Evolutionary conservation across 495 filamentous ascomycete genomes (phyloP).

Genomic region (Glutinoglossum americanum): DNA sequence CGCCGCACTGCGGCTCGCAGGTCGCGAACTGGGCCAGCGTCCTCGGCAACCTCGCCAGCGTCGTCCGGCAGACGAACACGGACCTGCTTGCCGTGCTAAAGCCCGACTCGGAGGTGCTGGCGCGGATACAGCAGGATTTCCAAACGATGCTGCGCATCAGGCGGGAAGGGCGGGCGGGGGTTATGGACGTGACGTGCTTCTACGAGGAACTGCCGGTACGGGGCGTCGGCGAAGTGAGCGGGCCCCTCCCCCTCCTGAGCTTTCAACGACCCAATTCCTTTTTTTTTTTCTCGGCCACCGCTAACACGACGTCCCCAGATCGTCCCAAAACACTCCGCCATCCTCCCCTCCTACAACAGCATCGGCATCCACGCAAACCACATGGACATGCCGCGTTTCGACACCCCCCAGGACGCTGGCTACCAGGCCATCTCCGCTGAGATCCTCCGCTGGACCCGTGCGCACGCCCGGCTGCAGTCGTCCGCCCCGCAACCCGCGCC

Average conservation of each 20-base stretch:
- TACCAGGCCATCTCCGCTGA: not conserved
- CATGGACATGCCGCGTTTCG: conserved; percentile 7
- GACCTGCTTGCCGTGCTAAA: not conserved
- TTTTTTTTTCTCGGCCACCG: too few species aligned
- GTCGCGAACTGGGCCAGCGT: conserved; percentile 3
- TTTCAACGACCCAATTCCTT: too few species aligned
- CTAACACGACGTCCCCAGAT: too few species aligned
- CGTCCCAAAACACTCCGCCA: conserved; percentile 7
- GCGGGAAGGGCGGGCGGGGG: not conserved
- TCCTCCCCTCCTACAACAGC: conserved; percentile 1
- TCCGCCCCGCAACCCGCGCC: too few species aligned
- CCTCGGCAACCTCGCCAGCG: not conserved
- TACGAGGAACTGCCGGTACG: not conserved
- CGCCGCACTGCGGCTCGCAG: conserved; percentile 4
- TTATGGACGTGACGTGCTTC: not conserved
- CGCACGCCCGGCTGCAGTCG: too few species aligned
- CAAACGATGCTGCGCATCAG: conserved; percentile 6
- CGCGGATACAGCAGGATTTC: conserved; percentile 6
- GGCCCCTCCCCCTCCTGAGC: too few species aligned
- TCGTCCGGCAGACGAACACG: not conserved
- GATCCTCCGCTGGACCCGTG: too few species aligned
- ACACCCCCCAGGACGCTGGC: not conserved
- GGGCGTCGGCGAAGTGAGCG: not conserved
- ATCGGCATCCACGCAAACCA: conserved; percentile 6
- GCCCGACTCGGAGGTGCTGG: conserved; percentile 7